Evolutionary conservation across 805 yeast genomes (phyloP).

Genomic region (Cyberlindnera saturnus): DNA sequence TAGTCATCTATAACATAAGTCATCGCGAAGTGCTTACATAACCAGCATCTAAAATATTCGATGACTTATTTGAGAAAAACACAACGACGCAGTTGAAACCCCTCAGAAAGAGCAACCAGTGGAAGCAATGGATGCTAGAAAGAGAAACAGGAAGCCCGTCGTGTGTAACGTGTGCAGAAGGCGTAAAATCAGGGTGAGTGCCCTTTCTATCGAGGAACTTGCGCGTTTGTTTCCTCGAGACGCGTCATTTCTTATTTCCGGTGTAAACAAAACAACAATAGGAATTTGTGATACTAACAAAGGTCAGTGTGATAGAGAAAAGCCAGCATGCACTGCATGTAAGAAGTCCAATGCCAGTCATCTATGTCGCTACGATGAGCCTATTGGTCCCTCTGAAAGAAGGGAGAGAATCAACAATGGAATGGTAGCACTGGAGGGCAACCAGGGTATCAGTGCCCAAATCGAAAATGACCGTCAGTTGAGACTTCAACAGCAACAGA

Average conservation of each 20-base stretch:
- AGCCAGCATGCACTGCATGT: constrained; percentile 23
- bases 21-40: no score
- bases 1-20: no score
- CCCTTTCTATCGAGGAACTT: neutral
- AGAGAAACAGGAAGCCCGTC: constrained; percentile 22
- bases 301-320: constrained; percentile 22
- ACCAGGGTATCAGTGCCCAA: neutral
- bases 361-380: constrained; percentile 22
- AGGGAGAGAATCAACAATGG: no score
- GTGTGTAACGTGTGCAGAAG: constrained; percentile 25
- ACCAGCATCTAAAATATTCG: no score
- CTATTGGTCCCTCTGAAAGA: constrained; percentile 1
- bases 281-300: neutral
- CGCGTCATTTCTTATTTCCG: constrained; percentile 6
- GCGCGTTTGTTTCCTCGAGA: neutral
- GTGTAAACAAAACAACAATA: neutral
- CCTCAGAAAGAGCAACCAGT: neutral
- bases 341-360: constrained; percentile 21
- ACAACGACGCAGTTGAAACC: no score
- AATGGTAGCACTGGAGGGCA: neutral
- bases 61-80: no score
- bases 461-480: constrained; percentile 5
- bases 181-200: constrained; percentile 25
- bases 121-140: constrained; percentile 4
- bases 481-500: constrained; percentile 11